Evolutionary conservation across 495 filamentous ascomycete genomes (phyloP).

Genomic region (Cercophora sp.): DNA sequence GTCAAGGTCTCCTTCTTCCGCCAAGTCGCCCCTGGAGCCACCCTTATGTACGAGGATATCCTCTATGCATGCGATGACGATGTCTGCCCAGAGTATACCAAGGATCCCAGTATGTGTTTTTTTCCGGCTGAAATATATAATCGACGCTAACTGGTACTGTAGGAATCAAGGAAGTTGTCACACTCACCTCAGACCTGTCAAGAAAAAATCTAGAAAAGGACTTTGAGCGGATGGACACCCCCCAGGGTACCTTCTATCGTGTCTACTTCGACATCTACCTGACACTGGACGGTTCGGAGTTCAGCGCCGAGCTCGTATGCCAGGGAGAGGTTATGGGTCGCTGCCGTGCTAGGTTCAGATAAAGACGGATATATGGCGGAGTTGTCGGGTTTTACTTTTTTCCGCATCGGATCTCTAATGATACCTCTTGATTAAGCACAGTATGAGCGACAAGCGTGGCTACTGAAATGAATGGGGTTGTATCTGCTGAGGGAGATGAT

Average conservation of each 20-base stretch:
- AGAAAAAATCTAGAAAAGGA: slow-evolving; percentile 99
- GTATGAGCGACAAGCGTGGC: slow-evolving; percentile 6
- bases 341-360: slow-evolving; percentile 81
- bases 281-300: slow-evolving; percentile 93
- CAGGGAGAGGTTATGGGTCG: slow-evolving; percentile 99
- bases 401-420: slow-evolving; percentile 30
- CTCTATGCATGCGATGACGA: slow-evolving; percentile 98
- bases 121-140: too few relatives aligned
- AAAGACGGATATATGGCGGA: slow-evolving; percentile 20
- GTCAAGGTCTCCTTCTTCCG: slow-evolving; percentile 99
- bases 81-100: slow-evolving; percentile 96
- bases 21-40: slow-evolving; percentile 95
- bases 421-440: slow-evolving; percentile 33
- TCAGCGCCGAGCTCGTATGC: slow-evolving; percentile 96
- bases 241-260: slow-evolving; percentile 96
- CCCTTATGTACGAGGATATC: slow-evolving; percentile 98
- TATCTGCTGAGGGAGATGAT: too few relatives aligned
- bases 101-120: slow-evolving; percentile 94
- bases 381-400: slow-evolving; percentile 23
- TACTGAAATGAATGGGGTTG: too few relatives aligned
- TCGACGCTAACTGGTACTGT: too few relatives aligned
- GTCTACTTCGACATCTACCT: slow-evolving; percentile 79
- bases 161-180: slow-evolving; percentile 99
- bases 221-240: slow-evolving; percentile 98
- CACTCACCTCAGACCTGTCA: slow-evolving; percentile 91